Evolutionary conservation across 257 asterid genomes (phyloP).

Genomic region (Ballota nigra): DNA sequence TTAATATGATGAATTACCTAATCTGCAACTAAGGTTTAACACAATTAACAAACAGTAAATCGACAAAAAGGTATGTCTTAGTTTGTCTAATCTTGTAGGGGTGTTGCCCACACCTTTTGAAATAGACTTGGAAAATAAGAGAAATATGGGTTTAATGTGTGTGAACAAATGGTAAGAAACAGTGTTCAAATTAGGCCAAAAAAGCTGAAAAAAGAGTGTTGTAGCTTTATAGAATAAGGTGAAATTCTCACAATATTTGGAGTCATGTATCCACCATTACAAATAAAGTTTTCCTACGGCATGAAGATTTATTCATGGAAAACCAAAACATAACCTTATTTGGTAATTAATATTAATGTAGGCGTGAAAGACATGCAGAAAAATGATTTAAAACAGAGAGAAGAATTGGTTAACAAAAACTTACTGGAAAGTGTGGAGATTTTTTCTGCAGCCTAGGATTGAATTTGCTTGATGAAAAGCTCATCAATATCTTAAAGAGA

Average conservation of each 20-base stretch:
- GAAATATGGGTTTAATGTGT: constrained; percentile 5
- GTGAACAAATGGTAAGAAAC: constrained; percentile 17
- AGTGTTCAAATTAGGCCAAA: constrained; percentile 20
- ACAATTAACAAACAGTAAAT: too few relatives aligned
- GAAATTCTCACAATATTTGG: too few relatives aligned
- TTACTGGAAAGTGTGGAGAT: background rate
- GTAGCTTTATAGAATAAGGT: background rate
- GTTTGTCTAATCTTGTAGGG: constrained; percentile 1
- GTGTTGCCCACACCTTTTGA: background rate
- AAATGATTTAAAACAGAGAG: too few relatives aligned
- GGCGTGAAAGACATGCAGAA: background rate
- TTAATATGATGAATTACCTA: too few relatives aligned
- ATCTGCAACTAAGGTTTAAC: too few relatives aligned
- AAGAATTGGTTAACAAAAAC: too few relatives aligned
- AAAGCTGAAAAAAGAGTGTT: constrained; percentile 1
- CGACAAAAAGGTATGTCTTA: too few relatives aligned
- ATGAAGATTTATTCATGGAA: constrained; percentile 15
- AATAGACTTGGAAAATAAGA: too few relatives aligned
- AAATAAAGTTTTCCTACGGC: background rate
- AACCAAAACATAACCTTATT: constrained; percentile 8
- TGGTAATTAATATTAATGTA: background rate
- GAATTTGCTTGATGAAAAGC: background rate
- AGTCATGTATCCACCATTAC: too few relatives aligned
- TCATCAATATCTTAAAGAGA: too few relatives aligned
- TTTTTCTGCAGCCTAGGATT: background rate